phyloP scores from a whole-genome alignment of 305 asterid species.

The Fraxinus floribunda region DNA sequence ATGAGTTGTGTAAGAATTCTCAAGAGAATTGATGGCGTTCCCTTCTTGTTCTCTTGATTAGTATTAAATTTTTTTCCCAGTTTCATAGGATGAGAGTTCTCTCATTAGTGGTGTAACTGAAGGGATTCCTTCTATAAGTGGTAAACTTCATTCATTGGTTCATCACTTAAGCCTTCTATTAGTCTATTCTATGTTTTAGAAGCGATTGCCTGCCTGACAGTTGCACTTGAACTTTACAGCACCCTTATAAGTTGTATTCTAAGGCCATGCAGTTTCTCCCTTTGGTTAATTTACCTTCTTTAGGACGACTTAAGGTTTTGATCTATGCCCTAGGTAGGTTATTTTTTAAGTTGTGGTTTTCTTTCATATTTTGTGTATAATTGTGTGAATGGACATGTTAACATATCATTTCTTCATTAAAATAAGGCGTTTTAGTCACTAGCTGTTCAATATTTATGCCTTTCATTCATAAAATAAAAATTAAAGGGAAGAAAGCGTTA shows the following conservation, averaged over 20 bases:
- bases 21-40: neutral
- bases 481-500: neutral
- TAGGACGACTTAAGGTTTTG: neutral
- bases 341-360: neutral
- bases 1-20: neutral
- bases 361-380: neutral
- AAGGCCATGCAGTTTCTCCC: neutral
- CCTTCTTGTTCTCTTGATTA: neutral
- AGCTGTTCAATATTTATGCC: neutral
- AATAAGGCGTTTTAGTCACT: neutral
- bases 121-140: neutral
- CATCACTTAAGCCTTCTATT: neutral
- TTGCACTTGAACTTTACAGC: neutral
- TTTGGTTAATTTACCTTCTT: neutral
- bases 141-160: neutral
- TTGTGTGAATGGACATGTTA: neutral
- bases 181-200: neutral
- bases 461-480: neutral
- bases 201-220: neutral
- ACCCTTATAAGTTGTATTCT: neutral
- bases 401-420: neutral
- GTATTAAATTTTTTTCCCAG: neutral
- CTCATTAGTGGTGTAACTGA: neutral
- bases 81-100: neutral
- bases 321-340: neutral